Conservation (phyloP, 768 basidiomycete genomes). For the Agaricus sinodeliciosus region DNA sequence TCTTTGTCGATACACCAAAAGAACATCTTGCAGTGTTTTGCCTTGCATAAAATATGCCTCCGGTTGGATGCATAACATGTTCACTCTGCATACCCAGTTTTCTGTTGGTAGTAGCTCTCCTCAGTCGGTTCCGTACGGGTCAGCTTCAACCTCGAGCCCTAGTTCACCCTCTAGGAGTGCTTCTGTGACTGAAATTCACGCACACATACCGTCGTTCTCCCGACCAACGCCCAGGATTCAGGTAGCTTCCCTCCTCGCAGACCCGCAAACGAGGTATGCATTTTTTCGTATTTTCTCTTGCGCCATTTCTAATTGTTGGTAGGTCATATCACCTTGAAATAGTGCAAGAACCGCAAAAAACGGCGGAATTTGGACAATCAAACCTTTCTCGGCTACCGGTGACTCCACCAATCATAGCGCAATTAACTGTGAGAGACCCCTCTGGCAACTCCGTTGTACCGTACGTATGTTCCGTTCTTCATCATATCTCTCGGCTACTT, state of each 20-base stretch:
- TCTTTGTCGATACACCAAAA: conserved; percentile 18
- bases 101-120: conserved; percentile 13
- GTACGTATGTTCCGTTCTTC: conserved; percentile 42
- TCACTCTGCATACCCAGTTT: conserved; percentile 2
- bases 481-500: neutral
- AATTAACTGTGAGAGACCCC: conserved; percentile 67
- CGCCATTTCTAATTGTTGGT: neutral
- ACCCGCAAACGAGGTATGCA: conserved; percentile 45
- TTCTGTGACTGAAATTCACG: conserved; percentile 13
- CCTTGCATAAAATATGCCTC: conserved; percentile 18
- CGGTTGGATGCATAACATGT: neutral
- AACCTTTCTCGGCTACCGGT: conserved; percentile 76
- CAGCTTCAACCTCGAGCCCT: conserved; percentile 6
- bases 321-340: conserved; percentile 79
- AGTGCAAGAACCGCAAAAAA: conserved; percentile 76
- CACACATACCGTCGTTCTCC: conserved; percentile 23
- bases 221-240: conserved; percentile 47
- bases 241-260: conserved; percentile 51
- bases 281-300: conserved; percentile 9
- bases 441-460: conserved; percentile 68
- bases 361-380: conserved; percentile 75
- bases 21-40: conserved; percentile 12
- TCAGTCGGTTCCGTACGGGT: conserved; percentile 3
- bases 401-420: conserved; percentile 78
- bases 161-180: conserved; percentile 11